These are phyloP conservation scores for Aschersonia sp. DNA, from an alignment of 2,329 filamentous ascomycete genomes.

Conservation along the genomic window DNA sequence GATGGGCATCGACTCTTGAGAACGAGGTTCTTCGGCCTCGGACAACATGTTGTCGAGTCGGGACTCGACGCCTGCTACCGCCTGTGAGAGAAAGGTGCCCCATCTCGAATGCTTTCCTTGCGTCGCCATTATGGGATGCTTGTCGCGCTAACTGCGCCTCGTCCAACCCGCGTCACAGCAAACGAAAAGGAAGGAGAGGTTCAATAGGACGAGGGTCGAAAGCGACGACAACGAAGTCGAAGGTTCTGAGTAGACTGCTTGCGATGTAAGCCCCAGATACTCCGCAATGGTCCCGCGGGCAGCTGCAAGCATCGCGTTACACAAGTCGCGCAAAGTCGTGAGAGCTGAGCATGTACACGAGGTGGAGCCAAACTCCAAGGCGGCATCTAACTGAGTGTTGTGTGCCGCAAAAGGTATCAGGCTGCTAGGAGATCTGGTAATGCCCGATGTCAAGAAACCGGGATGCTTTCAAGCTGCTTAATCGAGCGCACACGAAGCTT, in stretches of 20 bases:
- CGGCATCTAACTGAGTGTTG: no score
- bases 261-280: neutral
- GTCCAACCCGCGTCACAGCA: neutral
- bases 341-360: neutral
- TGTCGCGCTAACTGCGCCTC: neutral
- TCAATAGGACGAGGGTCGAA: neutral
- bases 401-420: no score
- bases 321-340: neutral
- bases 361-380: neutral
- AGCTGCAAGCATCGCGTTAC: neutral
- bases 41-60: slow-evolving; percentile 82
- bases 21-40: slow-evolving; percentile 46
- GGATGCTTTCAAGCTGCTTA: no score
- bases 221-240: neutral
- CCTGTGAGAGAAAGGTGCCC: slow-evolving; percentile 74
- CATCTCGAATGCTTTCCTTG: slow-evolving; percentile 42
- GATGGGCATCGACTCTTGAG: slow-evolving; percentile 10
- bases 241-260: neutral
- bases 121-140: slow-evolving; percentile 27
- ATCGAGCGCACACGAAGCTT: no score
- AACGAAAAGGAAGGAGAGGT: neutral
- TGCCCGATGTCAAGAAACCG: no score
- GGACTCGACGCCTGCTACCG: slow-evolving; percentile 87
- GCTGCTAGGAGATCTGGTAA: no score
- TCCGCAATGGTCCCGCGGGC: neutral